A percentile compares a stretch with the other conserved stretches of the same genome.
phyloP scores from a whole-genome alignment of 352 stramenopile genomes.

The Globisporangium perplexum region DNA sequence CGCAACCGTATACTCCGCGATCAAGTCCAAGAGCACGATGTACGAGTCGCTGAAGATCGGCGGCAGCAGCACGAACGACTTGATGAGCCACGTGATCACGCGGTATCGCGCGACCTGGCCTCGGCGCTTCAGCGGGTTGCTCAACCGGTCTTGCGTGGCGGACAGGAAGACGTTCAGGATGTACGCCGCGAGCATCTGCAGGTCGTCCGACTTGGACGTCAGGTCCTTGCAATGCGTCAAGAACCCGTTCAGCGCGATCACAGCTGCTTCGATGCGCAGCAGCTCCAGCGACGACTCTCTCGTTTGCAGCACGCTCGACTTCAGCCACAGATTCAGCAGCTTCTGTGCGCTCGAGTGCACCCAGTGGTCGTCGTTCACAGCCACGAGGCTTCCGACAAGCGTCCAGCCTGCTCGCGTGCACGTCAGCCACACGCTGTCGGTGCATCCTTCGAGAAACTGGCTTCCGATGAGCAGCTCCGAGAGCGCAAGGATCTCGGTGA shows the following conservation, averaged over 20 bases:
- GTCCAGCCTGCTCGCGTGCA: slow-evolving; percentile 83
- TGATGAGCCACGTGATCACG: slow-evolving; percentile 71
- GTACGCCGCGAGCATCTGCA: slow-evolving; percentile 60
- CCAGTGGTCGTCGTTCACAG: slow-evolving; percentile 64
- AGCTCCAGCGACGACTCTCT: slow-evolving; percentile 79
- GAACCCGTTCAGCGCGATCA: slow-evolving; percentile 65
- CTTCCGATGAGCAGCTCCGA: slow-evolving; percentile 72
- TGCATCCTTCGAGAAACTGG: slow-evolving; percentile 69
- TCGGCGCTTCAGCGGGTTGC: slow-evolving; percentile 72
- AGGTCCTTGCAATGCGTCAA: slow-evolving; percentile 29
- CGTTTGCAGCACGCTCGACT: slow-evolving; percentile 70
- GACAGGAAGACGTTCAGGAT: slow-evolving; percentile 67
- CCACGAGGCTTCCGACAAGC: slow-evolving; percentile 62
- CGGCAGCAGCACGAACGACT: slow-evolving; percentile 67
- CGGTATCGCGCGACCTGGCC: slow-evolving; percentile 77
- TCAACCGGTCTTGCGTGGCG: slow-evolving; percentile 49
- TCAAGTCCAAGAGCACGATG: slow-evolving; percentile 68
- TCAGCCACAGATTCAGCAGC: slow-evolving; percentile 68
- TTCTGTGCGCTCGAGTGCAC: slow-evolving; percentile 42
- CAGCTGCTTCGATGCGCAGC: slow-evolving; percentile 74
- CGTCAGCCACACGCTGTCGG: slow-evolving; percentile 83
- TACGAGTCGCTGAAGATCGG: slow-evolving; percentile 81
- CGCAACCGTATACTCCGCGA: slow-evolving; percentile 73
- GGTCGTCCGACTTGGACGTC: slow-evolving; percentile 23
- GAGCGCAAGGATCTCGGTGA: slow-evolving; percentile 59